These are phyloP conservation scores for Fusarium lateritium DNA, from an alignment of 2,329 filamentous ascomycete species.

Conservation along the genomic window DNA sequence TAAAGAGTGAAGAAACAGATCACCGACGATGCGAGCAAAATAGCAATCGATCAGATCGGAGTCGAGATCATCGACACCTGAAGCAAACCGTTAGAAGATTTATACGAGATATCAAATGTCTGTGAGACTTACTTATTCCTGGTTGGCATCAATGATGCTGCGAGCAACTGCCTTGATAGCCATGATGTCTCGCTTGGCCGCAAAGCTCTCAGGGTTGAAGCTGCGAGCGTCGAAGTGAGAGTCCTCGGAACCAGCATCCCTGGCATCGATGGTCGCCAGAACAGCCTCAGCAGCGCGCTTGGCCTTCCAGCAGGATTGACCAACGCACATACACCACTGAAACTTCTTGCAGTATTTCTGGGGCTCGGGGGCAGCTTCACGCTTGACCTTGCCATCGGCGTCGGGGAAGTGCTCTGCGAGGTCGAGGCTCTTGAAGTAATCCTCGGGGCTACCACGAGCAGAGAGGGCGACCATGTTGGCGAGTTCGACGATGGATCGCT, in stretches of 20 bases:
- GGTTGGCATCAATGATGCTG: constrained; percentile 44
- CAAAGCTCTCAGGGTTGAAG: constrained; percentile 52
- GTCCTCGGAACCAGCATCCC: constrained; percentile 48
- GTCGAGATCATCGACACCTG: constrained; percentile 16
- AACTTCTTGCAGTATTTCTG: constrained; percentile 1
- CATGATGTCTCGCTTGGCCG: constrained; percentile 55
- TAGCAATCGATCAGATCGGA: constrained; percentile 26
- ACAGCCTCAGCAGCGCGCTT: constrained; percentile 51
- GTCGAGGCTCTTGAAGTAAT: constrained; percentile 53
- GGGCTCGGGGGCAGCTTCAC: neutral
- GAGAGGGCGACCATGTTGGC: constrained; percentile 55
- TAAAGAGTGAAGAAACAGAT: constrained; percentile 24
- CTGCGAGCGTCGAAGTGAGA: constrained; percentile 39
- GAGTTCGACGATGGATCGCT: constrained; percentile 58
- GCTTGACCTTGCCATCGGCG: constrained; percentile 24
- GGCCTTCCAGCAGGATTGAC: constrained; percentile 58
- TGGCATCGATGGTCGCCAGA: constrained; percentile 48
- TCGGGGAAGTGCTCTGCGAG: constrained; percentile 47
- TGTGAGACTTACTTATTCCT: constrained; percentile 39
- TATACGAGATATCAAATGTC: neutral
- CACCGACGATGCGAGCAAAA: constrained; percentile 9
- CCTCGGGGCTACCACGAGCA: constrained; percentile 48
- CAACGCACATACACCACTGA: constrained; percentile 50
- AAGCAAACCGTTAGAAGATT: constrained; percentile 12
- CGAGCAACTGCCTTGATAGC: constrained; percentile 49